A percentile compares a stretch with the other conserved stretches of the same genome.
Evolutionary conservation across 2,329 filamentous ascomycete genomes (phyloP).

Genomic region (Phyllosticta ampelicida): DNA sequence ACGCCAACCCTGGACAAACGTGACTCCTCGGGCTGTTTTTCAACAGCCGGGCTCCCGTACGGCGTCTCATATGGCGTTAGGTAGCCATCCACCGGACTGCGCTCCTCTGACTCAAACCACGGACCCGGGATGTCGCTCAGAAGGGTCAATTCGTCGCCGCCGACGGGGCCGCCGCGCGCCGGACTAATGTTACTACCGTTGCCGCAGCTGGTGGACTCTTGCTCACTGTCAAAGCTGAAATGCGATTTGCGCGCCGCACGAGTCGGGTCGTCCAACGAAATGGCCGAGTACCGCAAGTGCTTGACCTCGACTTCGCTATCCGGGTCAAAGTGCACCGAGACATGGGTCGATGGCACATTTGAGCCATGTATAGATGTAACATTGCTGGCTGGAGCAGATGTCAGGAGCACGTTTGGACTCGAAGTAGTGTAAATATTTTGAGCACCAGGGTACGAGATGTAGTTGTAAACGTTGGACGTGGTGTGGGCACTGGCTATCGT

Average conservation of each 20-base stretch:
- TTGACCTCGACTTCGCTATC: constrained; percentile 23
- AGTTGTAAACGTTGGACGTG: constrained; percentile 5
- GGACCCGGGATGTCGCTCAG: neutral
- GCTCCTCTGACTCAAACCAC: neutral
- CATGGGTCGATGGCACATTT: neutral
- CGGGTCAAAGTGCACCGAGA: neutral
- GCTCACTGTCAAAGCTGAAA: constrained; percentile 7
- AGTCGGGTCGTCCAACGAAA: neutral
- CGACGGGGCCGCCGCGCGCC: neutral
- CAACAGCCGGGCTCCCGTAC: neutral
- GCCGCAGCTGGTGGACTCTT: neutral
- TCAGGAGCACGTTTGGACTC: constrained; percentile 3
- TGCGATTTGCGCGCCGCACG: constrained; percentile 1
- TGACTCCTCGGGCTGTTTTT: neutral
- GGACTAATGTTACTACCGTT: neutral
- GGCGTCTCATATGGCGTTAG: neutral
- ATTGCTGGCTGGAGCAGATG: neutral
- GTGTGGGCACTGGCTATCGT: neutral
- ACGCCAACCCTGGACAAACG: neutral
- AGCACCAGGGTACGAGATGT: constrained; percentile 1
- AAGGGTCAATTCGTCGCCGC: neutral
- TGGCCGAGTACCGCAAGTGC: constrained; percentile 11
- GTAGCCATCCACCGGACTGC: neutral
- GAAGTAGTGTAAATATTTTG: constrained; percentile 4
- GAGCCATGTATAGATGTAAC: neutral